Evolutionary conservation across 768 basidiomycete genomes (phyloP).

Genomic region (Auricularia cornea): DNA sequence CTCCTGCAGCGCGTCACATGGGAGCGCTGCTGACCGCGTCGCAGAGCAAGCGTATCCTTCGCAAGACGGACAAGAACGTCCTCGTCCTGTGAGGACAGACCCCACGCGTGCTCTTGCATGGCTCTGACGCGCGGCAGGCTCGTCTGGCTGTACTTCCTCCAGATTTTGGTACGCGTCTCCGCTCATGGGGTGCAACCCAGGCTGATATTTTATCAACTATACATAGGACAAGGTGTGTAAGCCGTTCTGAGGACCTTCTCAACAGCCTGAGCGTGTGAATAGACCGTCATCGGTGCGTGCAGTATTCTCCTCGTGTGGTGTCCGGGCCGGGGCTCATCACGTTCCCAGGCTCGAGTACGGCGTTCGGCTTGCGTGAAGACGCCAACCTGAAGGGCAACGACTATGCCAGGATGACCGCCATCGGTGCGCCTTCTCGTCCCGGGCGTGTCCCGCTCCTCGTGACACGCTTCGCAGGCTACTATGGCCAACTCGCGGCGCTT

Average conservation of each 20-base stretch:
- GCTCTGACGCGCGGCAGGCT: slow-evolving; percentile 3
- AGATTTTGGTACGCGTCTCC: slow-evolving; percentile 15
- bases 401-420: slow-evolving; percentile 14
- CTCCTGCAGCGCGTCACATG: slow-evolving; percentile 21
- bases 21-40: slow-evolving; percentile 10
- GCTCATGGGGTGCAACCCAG: not conserved
- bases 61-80: slow-evolving; percentile 18
- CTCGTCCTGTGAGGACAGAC: slow-evolving; percentile 5
- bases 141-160: slow-evolving; percentile 26
- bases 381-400: slow-evolving; percentile 12
- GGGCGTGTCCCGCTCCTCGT: not conserved
- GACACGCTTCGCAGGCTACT: slow-evolving; percentile 9
- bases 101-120: not conserved
- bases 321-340: too few relatives aligned
- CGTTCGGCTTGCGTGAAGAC: slow-evolving; percentile 15
- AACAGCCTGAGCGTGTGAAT: slow-evolving; percentile 6
- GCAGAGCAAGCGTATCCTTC: slow-evolving; percentile 14
- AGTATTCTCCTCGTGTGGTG: too few relatives aligned
- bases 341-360: slow-evolving; percentile 14
- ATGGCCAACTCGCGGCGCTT: slow-evolving; percentile 14
- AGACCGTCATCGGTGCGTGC: slow-evolving; percentile 10
- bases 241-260: slow-evolving; percentile 1
- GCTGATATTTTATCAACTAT: not conserved
- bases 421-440: not conserved
- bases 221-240: not conserved